Evolutionary conservation across 352 stramenopile species (phyloP), one percentile per base, ranked within the genome.

Genomic region (Pythium aquatile): DNA sequence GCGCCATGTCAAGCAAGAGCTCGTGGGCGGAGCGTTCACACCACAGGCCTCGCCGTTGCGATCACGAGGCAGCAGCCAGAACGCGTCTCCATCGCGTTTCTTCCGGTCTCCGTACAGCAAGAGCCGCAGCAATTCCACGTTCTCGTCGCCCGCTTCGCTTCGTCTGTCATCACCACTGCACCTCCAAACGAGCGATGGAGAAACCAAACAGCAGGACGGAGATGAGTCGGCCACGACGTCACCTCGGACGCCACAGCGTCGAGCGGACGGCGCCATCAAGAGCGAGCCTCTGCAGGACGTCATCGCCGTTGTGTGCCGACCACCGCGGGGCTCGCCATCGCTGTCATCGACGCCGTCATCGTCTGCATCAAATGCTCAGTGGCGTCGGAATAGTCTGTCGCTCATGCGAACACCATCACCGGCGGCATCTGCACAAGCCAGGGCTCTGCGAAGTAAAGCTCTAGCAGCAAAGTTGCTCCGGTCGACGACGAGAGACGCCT

Each of bases 51-150:
- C 65, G 37, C 58, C 64, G 0, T 3, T 42, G 32, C 57, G 57
- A 33, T 26, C 20, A 11, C 46, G 46, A 4, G 28, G 48, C 16
- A 51, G 62, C 40, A 55, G 44, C 14, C 44, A 44, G 28, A 63
- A 58, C 74, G 4, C 74, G 29, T 94, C 84, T 2, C 86, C 86
- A 5, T 93, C 86, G 13, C 73, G 63, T 20, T 94, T 92, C 68
- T 90, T 94, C 57, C 83, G 84, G 17, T 93, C 84, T 24, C 84
- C 86, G 10, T 69, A 82, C 40, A 72, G 24, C 44, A 60, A 60
- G n/a, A 57, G 30, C 33, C 48, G 63, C 20, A 65, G 46, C 33
- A 60, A 61, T 53, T 61, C 63, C 28, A 52, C 65, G 1, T 28
- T 30, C 2, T 63, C 51, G 20, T 63, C 65, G 20, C 56, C 63